Evolutionary conservation across 805 yeast species (phyloP), one percentile per base, ranked within the genome.

Genomic region (Lipomyces sp.): DNA sequence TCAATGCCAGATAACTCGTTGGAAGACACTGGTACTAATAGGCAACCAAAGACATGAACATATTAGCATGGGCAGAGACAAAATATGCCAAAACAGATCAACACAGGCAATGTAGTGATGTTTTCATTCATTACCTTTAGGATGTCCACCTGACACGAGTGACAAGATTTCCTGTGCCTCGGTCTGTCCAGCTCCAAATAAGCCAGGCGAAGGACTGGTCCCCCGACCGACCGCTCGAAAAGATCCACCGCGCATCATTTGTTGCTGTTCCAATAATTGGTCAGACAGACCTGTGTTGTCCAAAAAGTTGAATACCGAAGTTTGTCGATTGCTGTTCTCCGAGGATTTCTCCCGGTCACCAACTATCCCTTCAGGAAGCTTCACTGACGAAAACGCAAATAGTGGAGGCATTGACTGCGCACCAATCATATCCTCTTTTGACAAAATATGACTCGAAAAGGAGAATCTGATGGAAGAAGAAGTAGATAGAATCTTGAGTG

Each of bases 181-280:
- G 7, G 46, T 39, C 35, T 37, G 55, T 43, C 53, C 64, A 60
- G 14, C 53, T 32, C 63, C 55, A 60, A 80, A 78, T 60, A 83
- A 73, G 4, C 89, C 89, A 4, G 89, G 91, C 35, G 90, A 90
- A 3, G 88, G 86, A 26, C 85, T 84, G 3, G 86, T 77, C 23
- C 49, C 48, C 3, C 47, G 6, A 41, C 35, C 6, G 43, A 24
- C 18, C 49, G 44, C 39, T 22, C 8, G 8, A 22, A 19, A 13
- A 21, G 39, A n/a, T 2, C 39, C 51, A 16, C 52, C 53, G 22
- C 60, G 66, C 58, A 63, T 67, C 57, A 63, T 67, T 53, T 66
- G 70, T 46, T 62, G 72, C 39, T 59, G 64, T 10, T 53, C 58
- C 23, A 53, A 39, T 8, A 53, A 31, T 23, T 50, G 58, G 35